These are phyloP conservation scores for Fraxinus ornus DNA, from an alignment of 305 asterid genomes.

Conservation along the genomic window DNA sequence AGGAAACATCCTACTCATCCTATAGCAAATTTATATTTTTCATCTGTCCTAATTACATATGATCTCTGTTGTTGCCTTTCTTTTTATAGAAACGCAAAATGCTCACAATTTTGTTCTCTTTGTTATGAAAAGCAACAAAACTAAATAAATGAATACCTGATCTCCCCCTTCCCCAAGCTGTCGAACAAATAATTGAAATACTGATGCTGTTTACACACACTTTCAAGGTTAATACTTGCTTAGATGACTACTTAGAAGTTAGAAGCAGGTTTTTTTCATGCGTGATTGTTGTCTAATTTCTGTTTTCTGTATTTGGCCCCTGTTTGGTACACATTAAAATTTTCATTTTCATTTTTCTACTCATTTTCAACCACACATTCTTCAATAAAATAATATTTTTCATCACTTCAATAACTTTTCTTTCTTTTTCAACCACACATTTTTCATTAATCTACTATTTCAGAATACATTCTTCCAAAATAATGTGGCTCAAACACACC, in stretches of 20 bases:
- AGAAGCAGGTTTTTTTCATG: neutral
- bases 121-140: neutral
- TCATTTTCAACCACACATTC: no score
- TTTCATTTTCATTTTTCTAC: no score
- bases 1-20: neutral
- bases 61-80: neutral
- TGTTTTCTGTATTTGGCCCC: neutral
- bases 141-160: neutral
- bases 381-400: no score
- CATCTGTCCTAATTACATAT: neutral
- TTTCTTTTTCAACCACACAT: no score
- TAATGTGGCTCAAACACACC: no score
- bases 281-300: neutral
- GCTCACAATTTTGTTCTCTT: neutral
- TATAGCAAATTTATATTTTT: neutral
- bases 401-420: no score
- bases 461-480: no score
- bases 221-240: neutral
- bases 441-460: no score
- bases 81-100: neutral
- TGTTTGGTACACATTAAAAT: no score
- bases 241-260: neutral
- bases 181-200: neutral
- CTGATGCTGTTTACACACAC: neutral
- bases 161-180: neutral